phyloP scores from a whole-genome alignment of 129 eudicot species.

The Lonicera japonica region DNA sequence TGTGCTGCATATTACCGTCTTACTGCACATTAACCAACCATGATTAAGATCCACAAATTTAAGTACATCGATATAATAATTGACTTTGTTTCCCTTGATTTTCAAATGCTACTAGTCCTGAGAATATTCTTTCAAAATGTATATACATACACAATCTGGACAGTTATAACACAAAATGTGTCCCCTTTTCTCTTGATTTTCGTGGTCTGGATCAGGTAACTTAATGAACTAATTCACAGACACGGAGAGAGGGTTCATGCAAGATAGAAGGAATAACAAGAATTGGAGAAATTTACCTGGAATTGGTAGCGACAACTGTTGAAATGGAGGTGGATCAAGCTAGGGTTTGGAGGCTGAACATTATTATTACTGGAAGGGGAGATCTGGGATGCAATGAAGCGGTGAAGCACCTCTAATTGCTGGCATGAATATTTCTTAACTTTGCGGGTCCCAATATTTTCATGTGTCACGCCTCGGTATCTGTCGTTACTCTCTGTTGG shows the following conservation, averaged over 20 bases:
- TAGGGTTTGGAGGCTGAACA: slow-evolving; percentile 18
- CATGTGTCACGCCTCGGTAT: too few relatives aligned
- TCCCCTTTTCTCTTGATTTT: too few relatives aligned
- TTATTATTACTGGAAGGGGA: background rate
- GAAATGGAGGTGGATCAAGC: slow-evolving; percentile 20
- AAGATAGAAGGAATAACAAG: background rate
- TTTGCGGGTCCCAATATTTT: too few relatives aligned
- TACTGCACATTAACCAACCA: background rate
- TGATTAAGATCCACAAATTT: background rate
- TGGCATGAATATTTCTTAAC: too few relatives aligned
- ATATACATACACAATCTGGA: background rate
- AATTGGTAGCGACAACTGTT: slow-evolving; percentile 7
- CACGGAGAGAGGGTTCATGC: background rate
- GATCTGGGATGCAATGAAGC: background rate
- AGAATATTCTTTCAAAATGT: background rate
- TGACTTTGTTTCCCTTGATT: background rate
- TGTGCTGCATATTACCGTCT: slow-evolving; percentile 56
- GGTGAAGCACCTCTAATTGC: too few relatives aligned
- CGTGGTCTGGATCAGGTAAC: background rate
- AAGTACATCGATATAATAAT: background rate
- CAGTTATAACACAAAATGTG: too few relatives aligned
- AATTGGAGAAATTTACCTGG: slow-evolving; percentile 3
- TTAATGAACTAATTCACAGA: background rate
- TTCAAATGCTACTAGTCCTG: background rate
- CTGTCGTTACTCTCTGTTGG: too few relatives aligned